These are phyloP conservation scores for Triglochin maritima DNA, from an alignment of 106 monocot species.

Conservation along the genomic window DNA sequence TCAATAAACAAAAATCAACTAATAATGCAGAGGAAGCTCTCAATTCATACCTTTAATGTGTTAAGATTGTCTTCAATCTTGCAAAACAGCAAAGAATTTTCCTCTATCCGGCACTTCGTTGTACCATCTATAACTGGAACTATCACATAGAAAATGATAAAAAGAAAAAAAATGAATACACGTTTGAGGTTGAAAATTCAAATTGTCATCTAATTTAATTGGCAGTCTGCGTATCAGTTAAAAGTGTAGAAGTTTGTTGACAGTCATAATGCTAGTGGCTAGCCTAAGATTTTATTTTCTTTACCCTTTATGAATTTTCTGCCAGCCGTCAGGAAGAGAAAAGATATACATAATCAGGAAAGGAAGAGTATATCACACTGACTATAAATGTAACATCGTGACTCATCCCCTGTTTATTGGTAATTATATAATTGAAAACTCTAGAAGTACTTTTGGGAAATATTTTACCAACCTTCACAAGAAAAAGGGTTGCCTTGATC, in stretches of 20 bases:
- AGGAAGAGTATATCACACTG: not conserved
- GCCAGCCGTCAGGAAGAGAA: not conserved
- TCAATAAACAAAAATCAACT: not conserved
- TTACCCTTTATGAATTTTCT: not conserved
- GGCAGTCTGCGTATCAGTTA: not conserved
- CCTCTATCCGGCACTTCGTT: constrained; percentile 9
- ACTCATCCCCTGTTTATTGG: not conserved
- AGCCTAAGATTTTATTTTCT: not conserved
- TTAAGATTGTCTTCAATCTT: constrained; percentile 12
- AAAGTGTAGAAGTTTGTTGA: not conserved
- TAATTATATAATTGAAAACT: not conserved
- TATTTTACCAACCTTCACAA: constrained; percentile 2
- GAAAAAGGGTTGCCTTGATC: not conserved
- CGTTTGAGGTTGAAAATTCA: not conserved
- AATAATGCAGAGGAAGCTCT: not conserved
- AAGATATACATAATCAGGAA: not conserved
- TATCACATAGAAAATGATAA: not conserved
- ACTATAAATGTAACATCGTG: not conserved
- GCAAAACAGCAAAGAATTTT: constrained; percentile 8
- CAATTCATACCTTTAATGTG: constrained; percentile 9
- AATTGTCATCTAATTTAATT: not conserved
- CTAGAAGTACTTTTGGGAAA: not conserved
- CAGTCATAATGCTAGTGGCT: not conserved
- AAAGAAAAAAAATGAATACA: not conserved
- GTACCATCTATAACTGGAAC: constrained; percentile 8